A percentile compares a stretch with the other conserved stretches of the same genome.
phyloP scores from a whole-genome alignment of 2,329 filamentous ascomycete genomes.

The Orbilia ellipsospora region DNA sequence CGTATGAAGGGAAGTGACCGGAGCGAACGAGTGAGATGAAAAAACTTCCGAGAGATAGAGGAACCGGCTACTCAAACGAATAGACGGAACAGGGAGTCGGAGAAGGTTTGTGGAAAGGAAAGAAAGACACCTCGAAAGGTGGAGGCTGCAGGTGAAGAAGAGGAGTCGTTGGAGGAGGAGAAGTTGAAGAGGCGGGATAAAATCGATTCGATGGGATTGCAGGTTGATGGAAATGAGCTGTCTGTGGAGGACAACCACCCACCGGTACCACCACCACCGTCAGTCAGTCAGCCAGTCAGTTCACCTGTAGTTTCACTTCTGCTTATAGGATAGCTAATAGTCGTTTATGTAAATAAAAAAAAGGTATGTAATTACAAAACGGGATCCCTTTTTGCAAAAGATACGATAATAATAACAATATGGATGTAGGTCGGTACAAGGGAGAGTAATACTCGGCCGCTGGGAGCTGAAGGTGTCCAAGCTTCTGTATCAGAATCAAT shows the following conservation, averaged over 20 bases:
- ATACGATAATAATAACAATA: not conserved
- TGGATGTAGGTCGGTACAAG: not conserved
- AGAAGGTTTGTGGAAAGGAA: not conserved
- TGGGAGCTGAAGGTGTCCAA: constrained; percentile 38
- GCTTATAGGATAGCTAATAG: too few species aligned
- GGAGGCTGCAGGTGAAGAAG: constrained; percentile 24
- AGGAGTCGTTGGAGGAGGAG: constrained; percentile 17
- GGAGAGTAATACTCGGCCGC: not conserved
- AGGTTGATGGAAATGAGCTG: constrained; percentile 32
- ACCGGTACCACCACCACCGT: not conserved
- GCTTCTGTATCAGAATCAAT: constrained; percentile 51
- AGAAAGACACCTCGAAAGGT: not conserved
- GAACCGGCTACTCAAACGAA: constrained; percentile 11
- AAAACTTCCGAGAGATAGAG: constrained; percentile 19
- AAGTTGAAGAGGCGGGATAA: constrained; percentile 51
- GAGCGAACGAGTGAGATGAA: constrained; percentile 39
- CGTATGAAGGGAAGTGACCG: not conserved
- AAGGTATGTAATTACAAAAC: too few species aligned
- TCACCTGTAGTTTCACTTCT: too few species aligned
- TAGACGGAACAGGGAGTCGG: constrained; percentile 8
- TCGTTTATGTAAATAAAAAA: too few species aligned
- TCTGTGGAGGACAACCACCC: constrained; percentile 30
- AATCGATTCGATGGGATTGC: constrained; percentile 35
- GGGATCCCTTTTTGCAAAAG: too few species aligned
- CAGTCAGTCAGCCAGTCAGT: too few species aligned